Base-by-base conservation (phyloP, 2,329 filamentous ascomycete species). In the Paraconiothyrium sp. region DNA sequence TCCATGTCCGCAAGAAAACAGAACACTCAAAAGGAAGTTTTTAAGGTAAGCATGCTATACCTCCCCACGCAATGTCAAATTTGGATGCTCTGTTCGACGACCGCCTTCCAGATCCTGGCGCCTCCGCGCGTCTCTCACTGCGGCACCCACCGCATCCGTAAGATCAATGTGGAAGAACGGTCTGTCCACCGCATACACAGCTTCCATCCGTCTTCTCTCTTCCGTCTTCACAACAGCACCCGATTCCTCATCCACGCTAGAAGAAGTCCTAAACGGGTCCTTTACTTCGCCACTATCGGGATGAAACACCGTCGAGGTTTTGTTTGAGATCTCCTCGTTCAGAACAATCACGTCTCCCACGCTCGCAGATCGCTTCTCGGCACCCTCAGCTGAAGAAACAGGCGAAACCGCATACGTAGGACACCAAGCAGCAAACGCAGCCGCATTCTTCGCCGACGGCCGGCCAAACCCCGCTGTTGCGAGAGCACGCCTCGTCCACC, bases 401-500 rank as follows among this genome's bases (percentile, higher is more conserved):
- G 56, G 62, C 14, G 67, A 54, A 7, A 75, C 66, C 0, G 66
- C 70, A 30, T 74, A 75, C 2, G 67, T 63, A 4, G 72, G 70
- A 65, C 65, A 67, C 70, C 71, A 75, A 16, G 51, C 64, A 1
- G 62, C 63, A 11, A 66, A 41, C 9, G 57, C 57, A 1, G 64
- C 60, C 0, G 37, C 30, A 11, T 57, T 58, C 16, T 49, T 54
- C 1, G 22, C n/a, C 9, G 64, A 57, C 2, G 72, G 82, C 58
- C 79, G 83, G 0, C 85, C 86, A 63, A 88, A 87, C 1, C 85
- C 85, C 3, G 84, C 85, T 6, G 82, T 82, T 0, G 82, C 81
- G 2, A 88, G 77, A 0, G 85, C 85, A n/a, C 85, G 82, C 61
- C 85, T 82, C 1, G 85, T 84, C 86, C 86, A 88, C 41, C 83